Evolutionary conservation across 2,329 filamentous ascomycete genomes (phyloP), one percentile per base, ranked within the genome.

Genomic region (Cytospora piceae): DNA sequence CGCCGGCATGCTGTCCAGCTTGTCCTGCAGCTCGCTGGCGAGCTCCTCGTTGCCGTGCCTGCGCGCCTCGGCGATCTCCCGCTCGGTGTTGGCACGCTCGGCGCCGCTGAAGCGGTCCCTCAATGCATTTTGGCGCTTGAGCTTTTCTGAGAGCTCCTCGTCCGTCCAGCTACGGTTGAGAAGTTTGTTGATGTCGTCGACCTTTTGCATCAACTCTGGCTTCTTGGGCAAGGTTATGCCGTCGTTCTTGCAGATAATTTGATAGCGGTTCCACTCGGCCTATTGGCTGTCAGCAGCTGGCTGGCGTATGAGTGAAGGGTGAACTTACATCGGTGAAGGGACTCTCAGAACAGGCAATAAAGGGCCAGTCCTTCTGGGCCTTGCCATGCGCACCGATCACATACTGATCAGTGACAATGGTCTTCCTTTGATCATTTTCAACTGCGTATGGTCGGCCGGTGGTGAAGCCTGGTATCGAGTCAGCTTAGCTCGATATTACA

Each of bases 281-380:
- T 95, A 69, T 12, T 12, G 7, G 11, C 24, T 20, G 31, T 67
- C 24, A 67, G 63, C 22, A 39, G 37, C 17, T 56, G 24, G 12
- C 14, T 27, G 34, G 49, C 29, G 29, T 2, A 27, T 39, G n/a
- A 57, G 20, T 63, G 1, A 12, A 12, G 34, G 37, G 14, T 11
- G 9, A 56, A 75, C 83, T 69, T 80, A 92, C 90, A 77, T 95
- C 93, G n/a, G 90, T 92, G 73, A 98, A 91, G 52, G 84, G 82
- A 58, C 89, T 87, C 75, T 97, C 94, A 0, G 95, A 98, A 74
- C 94, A 94, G 69, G 90, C 90, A 68, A 95, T 90, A 77, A 98
- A 97, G 5, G 94, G 93, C 79, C 93, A 97, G 42, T 94, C 88
- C 75, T 90, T 90, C 73, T 93, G 86, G 0, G 91, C 85, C 72